phyloP scores from a whole-genome alignment of 495 filamentous ascomycete species.

The Collariella sp. region DNA sequence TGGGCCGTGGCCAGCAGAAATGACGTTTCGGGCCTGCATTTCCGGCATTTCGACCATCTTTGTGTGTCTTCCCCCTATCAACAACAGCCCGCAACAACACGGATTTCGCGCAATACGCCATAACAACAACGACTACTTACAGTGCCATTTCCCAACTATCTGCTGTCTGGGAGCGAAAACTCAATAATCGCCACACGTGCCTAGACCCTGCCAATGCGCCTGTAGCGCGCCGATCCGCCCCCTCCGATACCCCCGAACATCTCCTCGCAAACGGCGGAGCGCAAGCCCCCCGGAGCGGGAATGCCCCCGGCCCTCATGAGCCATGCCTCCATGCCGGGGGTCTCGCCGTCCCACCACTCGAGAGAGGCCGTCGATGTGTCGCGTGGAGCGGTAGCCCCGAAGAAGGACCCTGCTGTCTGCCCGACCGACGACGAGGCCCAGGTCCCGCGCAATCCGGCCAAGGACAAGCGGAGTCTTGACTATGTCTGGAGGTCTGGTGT shows the following conservation, averaged over 20 bases:
- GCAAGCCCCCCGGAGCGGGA: conserved; percentile 23
- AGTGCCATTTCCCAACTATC: not conserved
- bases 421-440: conserved; percentile 34
- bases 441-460: conserved; percentile 25
- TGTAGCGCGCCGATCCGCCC: conserved; percentile 1
- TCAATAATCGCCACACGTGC: not conserved
- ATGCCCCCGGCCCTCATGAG: conserved; percentile 43
- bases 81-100: not conserved
- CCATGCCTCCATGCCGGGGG: conserved; percentile 41
- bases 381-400: conserved; percentile 11
- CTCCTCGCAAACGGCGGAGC: conserved; percentile 14
- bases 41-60: conserved; percentile 12
- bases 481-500: conserved; percentile 74
- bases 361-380: conserved; percentile 25
- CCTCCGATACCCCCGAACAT: not conserved
- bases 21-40: conserved; percentile 24
- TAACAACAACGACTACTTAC: not conserved
- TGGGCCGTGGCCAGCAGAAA: conserved; percentile 7
- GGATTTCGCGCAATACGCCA: not conserved
- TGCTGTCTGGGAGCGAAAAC: not conserved
- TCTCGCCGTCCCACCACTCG: conserved; percentile 31
- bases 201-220: conserved; percentile 12
- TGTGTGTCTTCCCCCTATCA: not conserved
- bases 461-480: conserved; percentile 63
- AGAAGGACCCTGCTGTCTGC: conserved; percentile 24